phyloP scores from a whole-genome alignment of 108 stramenopile genomes.

The Nitzschia putrida region DNA sequence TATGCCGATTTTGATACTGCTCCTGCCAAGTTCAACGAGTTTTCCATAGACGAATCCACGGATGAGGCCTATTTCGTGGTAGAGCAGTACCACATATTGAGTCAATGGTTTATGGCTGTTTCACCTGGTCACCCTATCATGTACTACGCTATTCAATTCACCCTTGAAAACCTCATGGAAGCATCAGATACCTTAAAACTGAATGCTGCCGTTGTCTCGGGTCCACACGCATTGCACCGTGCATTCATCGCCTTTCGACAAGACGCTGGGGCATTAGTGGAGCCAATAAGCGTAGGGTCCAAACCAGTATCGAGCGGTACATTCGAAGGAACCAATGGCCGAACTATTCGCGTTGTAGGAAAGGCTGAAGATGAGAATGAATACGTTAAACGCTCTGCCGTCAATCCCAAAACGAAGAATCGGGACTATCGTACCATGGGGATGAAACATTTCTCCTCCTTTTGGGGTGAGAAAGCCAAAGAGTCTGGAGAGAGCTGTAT shows the following conservation, averaged over 20 bases:
- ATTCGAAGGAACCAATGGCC: slow-evolving; percentile 35
- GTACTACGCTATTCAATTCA: slow-evolving; percentile 50
- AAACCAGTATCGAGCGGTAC: slow-evolving; percentile 38
- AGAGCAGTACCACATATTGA: slow-evolving; percentile 53
- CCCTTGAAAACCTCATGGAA: slow-evolving; percentile 31
- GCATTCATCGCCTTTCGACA: slow-evolving; percentile 29
- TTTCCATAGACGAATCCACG: slow-evolving; percentile 6
- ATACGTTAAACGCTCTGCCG: slow-evolving; percentile 34
- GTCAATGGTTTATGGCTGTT: slow-evolving; percentile 65
- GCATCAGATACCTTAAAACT: slow-evolving; percentile 9
- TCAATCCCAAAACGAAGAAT: slow-evolving; percentile 11
- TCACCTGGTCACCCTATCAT: slow-evolving; percentile 61
- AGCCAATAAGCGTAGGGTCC: slow-evolving; percentile 7
- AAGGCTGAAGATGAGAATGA: slow-evolving; percentile 36
- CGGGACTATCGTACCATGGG: slow-evolving; percentile 28
- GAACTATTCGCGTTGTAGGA: slow-evolving; percentile 39
- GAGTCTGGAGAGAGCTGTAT: slow-evolving; percentile 10
- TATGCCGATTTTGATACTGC: slow-evolving; percentile 59
- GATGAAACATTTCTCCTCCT: slow-evolving; percentile 34
- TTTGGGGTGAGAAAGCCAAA: slow-evolving; percentile 6
- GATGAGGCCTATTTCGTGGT: slow-evolving; percentile 61
- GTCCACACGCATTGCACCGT: slow-evolving; percentile 43
- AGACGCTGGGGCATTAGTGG: slow-evolving; percentile 27
- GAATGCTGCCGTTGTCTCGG: slow-evolving; percentile 32
- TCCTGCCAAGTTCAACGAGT: slow-evolving; percentile 39